A percentile compares a stretch with the other conserved stretches of the same genome.
Conservation (phyloP, 495 filamentous ascomycete species). For the Aspergillus incahuasiensis region DNA sequence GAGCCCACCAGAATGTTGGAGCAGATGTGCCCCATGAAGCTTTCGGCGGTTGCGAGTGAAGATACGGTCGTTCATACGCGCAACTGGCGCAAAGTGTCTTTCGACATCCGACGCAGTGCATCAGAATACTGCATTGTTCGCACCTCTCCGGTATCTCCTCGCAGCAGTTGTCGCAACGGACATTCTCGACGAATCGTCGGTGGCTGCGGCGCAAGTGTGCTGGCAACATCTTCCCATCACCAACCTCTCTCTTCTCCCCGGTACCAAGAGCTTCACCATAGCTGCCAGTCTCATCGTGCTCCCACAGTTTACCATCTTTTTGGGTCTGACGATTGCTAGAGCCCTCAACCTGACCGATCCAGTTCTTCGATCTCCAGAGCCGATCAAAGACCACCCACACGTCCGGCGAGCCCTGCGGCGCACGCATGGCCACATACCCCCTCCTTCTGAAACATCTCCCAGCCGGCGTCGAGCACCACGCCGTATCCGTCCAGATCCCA, state of each 20-base stretch:
- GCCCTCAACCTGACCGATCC: conserved; percentile 44
- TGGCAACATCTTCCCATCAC: conserved; percentile 53
- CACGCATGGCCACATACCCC: conserved; percentile 53
- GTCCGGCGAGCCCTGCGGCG: conserved; percentile 47
- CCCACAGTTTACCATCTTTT: conserved; percentile 52
- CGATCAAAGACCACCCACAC: conserved; percentile 64
- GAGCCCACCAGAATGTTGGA: conserved; percentile 54
- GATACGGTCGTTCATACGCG: conserved; percentile 53
- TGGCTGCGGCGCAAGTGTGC: conserved; percentile 54
- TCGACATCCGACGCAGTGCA: conserved; percentile 61
- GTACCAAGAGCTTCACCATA: conserved; percentile 54
- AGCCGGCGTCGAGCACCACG: conserved; percentile 59
- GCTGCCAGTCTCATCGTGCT: conserved; percentile 50
- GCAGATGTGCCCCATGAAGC: conserved; percentile 12
- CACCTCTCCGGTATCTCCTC: conserved; percentile 52
- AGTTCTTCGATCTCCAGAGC: conserved; percentile 57
- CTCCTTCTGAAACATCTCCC: conserved; percentile 53
- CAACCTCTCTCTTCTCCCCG: conserved; percentile 31
- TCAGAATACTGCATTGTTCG: conserved; percentile 58
- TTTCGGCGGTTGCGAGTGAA: conserved; percentile 25
- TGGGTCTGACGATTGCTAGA: conserved; percentile 10
- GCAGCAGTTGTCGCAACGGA: conserved; percentile 52
- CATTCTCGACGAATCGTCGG: conserved; percentile 45
- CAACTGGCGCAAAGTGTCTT: conserved; percentile 59
- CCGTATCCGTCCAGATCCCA: conserved; percentile 60